Base-by-base conservation (phyloP, 2,329 filamentous ascomycete species). In the Macroventuria anomochaeta region DNA sequence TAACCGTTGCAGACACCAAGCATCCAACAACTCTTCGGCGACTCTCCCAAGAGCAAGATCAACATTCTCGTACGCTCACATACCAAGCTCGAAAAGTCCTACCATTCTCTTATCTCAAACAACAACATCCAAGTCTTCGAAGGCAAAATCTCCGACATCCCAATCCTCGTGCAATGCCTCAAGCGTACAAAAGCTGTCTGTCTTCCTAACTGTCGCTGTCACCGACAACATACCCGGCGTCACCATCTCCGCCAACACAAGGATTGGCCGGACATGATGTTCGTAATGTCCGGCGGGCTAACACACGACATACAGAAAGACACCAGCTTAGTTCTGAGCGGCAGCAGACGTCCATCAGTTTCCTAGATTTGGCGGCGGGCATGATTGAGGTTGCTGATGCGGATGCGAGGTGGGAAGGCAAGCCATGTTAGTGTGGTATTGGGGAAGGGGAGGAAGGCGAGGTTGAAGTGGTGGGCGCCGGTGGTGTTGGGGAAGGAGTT, bases 301-400 rank as follows among this genome's bases (percentile, higher is more conserved):
- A 67, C 71, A 7, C 46, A 67, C 3, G 77, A 79, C 51, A 40
- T 66, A 2, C 64, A 69, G 55, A 64, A 73, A 80, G 80, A 2
- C 77, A 82, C 58, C 52, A 44, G 37, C 59, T 83, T 13, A 78
- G 62, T 18, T 47, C 77, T 1, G 64, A 70, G 38, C 63, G 75
- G 7, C 64, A 78, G 42, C 68, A 77, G 43, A 74, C 66, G 4
- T 73, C 73, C 23, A 25, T 82, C 2, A 72, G 66, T 1, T 82
- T 78, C 41, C 32, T 77, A 4, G 80, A 82, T 58, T 59, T 82
- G 13, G 72, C 78, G 1, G 79, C 76, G 1, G 79, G 62, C 0
- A 83, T 83, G 81, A 69, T 82, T 15, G 79, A 83, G 62, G 75
- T 75, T 5, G 78, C 74, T 0, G 70, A 78, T 28, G 58, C 20